These are phyloP conservation scores for Colletotrichum nymphaeae DNA, from an alignment of 2,329 filamentous ascomycete genomes.

Conservation along the genomic window DNA sequence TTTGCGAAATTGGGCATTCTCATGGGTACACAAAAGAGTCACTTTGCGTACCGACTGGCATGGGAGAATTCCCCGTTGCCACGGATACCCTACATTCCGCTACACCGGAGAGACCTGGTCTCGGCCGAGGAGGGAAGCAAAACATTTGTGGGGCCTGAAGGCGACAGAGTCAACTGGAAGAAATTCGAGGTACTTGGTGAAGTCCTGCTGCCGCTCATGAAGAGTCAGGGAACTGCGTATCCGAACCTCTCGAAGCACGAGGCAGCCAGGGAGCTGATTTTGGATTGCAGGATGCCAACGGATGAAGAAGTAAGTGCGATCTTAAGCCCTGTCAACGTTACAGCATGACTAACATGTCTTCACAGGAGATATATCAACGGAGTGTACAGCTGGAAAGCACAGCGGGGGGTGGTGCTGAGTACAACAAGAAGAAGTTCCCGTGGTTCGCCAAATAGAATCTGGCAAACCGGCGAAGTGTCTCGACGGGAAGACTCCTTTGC, in stretches of 20 bases:
- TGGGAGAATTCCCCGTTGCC: constrained; percentile 96
- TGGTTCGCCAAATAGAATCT: constrained; percentile 67
- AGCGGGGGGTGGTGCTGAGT: constrained; percentile 57
- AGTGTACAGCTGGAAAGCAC: constrained; percentile 69
- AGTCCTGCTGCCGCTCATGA: constrained; percentile 89
- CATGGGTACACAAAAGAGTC: constrained; percentile 92
- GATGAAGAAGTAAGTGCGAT: constrained; percentile 83
- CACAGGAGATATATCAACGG: constrained; percentile 72
- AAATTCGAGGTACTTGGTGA: constrained; percentile 98
- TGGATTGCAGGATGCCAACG: constrained; percentile 83
- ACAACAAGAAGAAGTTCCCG: constrained; percentile 72
- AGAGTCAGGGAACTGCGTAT: constrained; percentile 88
- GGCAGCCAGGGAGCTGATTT: constrained; percentile 76
- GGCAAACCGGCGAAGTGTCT: constrained; percentile 14
- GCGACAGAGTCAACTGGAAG: constrained; percentile 91
- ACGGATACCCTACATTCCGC: constrained; percentile 91
- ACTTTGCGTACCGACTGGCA: constrained; percentile 94
- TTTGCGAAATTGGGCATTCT: constrained; percentile 90
- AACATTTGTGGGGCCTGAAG: constrained; percentile 82
- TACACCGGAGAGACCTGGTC: constrained; percentile 90
- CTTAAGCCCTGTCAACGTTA: not conserved
- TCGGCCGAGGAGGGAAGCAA: constrained; percentile 92
- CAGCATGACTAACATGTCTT: constrained; percentile 39
- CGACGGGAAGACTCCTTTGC: constrained; percentile 5
- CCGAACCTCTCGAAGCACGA: constrained; percentile 77